Evolutionary conservation across 2,329 filamentous ascomycete genomes (phyloP).

Genomic region (Mycosphaerella sp.): DNA sequence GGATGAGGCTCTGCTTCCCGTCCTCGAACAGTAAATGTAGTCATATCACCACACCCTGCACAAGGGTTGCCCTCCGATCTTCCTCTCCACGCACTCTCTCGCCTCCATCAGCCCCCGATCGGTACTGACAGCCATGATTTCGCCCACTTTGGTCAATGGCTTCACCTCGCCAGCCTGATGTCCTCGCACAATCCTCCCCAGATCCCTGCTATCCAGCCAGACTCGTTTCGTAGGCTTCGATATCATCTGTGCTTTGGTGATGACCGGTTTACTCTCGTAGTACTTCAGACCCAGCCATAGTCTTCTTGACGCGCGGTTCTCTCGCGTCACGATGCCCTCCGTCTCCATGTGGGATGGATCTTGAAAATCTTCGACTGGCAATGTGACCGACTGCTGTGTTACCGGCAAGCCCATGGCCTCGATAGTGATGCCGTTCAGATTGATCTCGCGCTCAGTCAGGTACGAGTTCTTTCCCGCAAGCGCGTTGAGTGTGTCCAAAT

Average conservation of each 20-base stretch:
- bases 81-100: slow-evolving; percentile 73
- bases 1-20: background rate
- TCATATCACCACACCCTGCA: slow-evolving; percentile 55
- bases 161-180: slow-evolving; percentile 60
- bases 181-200: slow-evolving; percentile 64
- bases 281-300: slow-evolving; percentile 91
- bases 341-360: slow-evolving; percentile 29
- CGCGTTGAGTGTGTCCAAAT: slow-evolving; percentile 13
- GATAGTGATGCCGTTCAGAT: slow-evolving; percentile 28
- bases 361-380: slow-evolving; percentile 21
- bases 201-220: slow-evolving; percentile 55
- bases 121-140: slow-evolving; percentile 75
- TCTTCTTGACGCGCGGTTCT: slow-evolving; percentile 66
- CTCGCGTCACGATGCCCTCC: slow-evolving; percentile 32
- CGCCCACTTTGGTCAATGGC: slow-evolving; percentile 68
- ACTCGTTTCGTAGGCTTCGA: slow-evolving; percentile 70
- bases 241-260: slow-evolving; percentile 60
- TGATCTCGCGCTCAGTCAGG: slow-evolving; percentile 24
- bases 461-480: slow-evolving; percentile 16
- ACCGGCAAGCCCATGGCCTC: slow-evolving; percentile 30
- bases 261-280: slow-evolving; percentile 73
- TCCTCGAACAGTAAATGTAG: too few relatives aligned
- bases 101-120: slow-evolving; percentile 72
- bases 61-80: slow-evolving; percentile 71
- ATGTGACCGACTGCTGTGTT: slow-evolving; percentile 26